Percentiles rank a stretch among this genome's conserved stretches.
These are phyloP conservation scores for Periconia sp. DNA, from an alignment of 2,329 filamentous ascomycete species.

Conservation along the genomic window DNA sequence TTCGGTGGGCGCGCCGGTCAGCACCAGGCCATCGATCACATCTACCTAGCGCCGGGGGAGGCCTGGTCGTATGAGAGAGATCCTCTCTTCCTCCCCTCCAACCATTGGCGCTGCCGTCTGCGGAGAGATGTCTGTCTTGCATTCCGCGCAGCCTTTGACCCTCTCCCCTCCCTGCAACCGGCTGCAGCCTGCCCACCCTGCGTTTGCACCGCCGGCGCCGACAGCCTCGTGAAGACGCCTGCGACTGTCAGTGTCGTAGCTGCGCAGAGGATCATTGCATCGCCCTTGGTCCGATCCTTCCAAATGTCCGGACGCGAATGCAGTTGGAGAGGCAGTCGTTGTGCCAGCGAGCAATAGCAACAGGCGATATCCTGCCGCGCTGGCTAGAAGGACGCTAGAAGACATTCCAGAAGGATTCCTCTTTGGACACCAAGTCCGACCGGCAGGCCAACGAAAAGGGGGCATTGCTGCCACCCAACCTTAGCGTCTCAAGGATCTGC, in stretches of 20 bases:
- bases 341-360: background rate
- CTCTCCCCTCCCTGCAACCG: too few species aligned
- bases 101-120: too few species aligned
- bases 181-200: too few species aligned
- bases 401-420: slow-evolving; percentile 21
- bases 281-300: background rate
- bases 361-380: background rate
- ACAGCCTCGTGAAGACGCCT: background rate
- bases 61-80: too few species aligned
- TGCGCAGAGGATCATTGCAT: too few species aligned
- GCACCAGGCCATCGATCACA: background rate
- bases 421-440: slow-evolving; percentile 6
- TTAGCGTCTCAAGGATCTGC: slow-evolving; percentile 4
- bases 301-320: slow-evolving; percentile 1
- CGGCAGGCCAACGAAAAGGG: slow-evolving; percentile 7
- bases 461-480: slow-evolving; percentile 8
- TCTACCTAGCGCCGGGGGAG: slow-evolving; percentile 2
- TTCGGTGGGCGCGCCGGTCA: slow-evolving; percentile 5
- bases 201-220: too few species aligned
- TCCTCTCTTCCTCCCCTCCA: too few species aligned
- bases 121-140: too few species aligned
- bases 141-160: too few species aligned
- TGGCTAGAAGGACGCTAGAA: slow-evolving; percentile 5
- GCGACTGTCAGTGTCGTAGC: background rate
- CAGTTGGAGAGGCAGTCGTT: too few species aligned